Base-by-base conservation (phyloP, 2,329 filamentous ascomycete species). In the Nannizziopsis barbatae region DNA sequence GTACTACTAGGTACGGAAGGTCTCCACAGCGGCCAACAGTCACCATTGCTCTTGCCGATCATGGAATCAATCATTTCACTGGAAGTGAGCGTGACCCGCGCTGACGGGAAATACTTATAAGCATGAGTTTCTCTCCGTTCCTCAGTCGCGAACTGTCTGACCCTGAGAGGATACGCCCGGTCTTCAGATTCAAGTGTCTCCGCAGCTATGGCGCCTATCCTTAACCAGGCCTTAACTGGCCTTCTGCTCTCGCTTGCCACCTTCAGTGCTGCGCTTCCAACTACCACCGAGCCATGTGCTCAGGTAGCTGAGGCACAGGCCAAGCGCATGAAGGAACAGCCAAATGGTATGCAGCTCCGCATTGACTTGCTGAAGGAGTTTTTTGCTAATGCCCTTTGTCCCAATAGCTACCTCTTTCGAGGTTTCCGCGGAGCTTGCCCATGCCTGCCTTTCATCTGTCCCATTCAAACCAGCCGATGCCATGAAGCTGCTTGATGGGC, bases 401-500 rank as follows among this genome's bases (percentile, higher is more conserved):
- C 22, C 32, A 20, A 37, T 45, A 49, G 47, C 49, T 31, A 30
- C 30, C 12, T 33, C 38, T 46, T 50, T 48, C 39, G 31, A 39
- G 12, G 22, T 52, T 11, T 43, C 49, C 2, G 54, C 55, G 5
- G 47, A 57, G 37, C 32, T 51, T 37, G 57, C 57, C 14, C 51
- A 57, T 41, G 50, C 55, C 8, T 58, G 57, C 44, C 46, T 58
- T 33, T 46, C 30, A 9, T 53, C 57, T 2, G 52, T 57, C 8
- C 57, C 57, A 9, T 53, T 58, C 18, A 53, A 56, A 6, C 51
- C 52, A 33, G 44, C 52, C 9, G 51, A 56, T 32, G 52, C 56
- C 20, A 37, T 54, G n/a, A 30, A 47, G 5, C 46, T 58, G 18
- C 50, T 58, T n/a, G 55, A 58, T 32, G 53, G 55, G 15, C 46